These are phyloP conservation scores for Aethionema arabicum DNA, from an alignment of 345 rosid genomes.

Conservation along the genomic window DNA sequence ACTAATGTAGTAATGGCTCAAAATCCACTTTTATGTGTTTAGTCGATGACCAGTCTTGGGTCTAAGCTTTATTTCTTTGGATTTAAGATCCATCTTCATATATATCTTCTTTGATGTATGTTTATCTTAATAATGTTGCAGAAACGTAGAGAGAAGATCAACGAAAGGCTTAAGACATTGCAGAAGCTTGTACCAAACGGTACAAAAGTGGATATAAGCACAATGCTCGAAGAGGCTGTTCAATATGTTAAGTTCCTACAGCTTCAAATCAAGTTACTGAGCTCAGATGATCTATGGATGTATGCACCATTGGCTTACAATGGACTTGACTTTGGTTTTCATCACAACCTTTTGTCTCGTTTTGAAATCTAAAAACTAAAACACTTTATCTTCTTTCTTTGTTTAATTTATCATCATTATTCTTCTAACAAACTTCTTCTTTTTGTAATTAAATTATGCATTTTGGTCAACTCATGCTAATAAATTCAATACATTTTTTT, in stretches of 20 bases:
- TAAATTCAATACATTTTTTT: too few relatives aligned
- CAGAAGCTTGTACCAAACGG: conserved; percentile 94
- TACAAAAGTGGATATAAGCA: conserved; percentile 89
- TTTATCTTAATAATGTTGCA: conserved; percentile 33
- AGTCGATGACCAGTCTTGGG: too few relatives aligned
- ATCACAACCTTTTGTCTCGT: conserved; percentile 56
- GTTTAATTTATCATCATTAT: too few relatives aligned
- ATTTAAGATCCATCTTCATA: too few relatives aligned
- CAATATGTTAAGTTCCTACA: conserved; percentile 85
- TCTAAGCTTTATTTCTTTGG: too few relatives aligned
- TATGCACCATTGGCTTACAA: conserved; percentile 92
- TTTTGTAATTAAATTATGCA: too few relatives aligned
- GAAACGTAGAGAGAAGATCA: conserved; percentile 90
- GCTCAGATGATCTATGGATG: conserved; percentile 98
- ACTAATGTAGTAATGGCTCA: too few relatives aligned
- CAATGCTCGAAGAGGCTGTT: conserved; percentile 96
- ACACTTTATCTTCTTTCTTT: too few relatives aligned
- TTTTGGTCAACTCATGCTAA: too few relatives aligned
- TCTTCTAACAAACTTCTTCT: too few relatives aligned
- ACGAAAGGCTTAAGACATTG: conserved; percentile 66
- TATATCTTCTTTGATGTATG: too few relatives aligned
- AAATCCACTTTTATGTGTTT: too few relatives aligned
- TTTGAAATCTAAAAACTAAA: not conserved
- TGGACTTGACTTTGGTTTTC: conserved; percentile 75
- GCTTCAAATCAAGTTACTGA: conserved; percentile 84